phyloP scores from a whole-genome alignment of 768 basidiomycete genomes.

The Infundibulicybe gibba region DNA sequence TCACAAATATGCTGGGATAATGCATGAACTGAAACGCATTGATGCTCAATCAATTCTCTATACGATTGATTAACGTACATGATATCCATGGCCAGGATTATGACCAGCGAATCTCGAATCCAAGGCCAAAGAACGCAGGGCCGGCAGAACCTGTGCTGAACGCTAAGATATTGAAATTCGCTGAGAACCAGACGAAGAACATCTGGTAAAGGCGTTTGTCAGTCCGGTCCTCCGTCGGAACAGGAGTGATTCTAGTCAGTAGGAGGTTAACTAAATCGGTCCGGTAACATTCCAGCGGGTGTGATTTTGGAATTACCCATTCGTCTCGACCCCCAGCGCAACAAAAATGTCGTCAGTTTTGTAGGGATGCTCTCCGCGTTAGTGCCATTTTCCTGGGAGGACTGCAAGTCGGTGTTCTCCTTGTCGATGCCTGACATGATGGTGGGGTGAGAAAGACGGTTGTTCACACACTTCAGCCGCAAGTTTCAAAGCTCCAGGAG shows the following conservation, averaged over 20 bases:
- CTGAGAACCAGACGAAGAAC: constrained; percentile 72
- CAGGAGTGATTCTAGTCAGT: constrained; percentile 46
- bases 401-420: no score
- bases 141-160: constrained; percentile 62
- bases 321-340: constrained; percentile 30
- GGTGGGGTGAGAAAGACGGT: no score
- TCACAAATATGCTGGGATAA: constrained; percentile 60
- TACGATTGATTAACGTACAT: constrained; percentile 29
- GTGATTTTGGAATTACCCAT: constrained; percentile 20
- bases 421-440: no score
- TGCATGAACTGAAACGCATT: constrained; percentile 26
- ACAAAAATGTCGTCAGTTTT: constrained; percentile 15
- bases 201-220: constrained; percentile 62
- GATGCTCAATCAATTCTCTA: not conserved
- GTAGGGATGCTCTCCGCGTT: not conserved
- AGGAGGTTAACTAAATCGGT: not conserved
- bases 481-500: no score
- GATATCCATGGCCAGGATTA: constrained; percentile 37
- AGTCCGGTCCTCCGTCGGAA: constrained; percentile 41
- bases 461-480: no score
- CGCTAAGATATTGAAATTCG: constrained; percentile 63
- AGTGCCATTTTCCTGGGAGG: no score
- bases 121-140: constrained; percentile 52
- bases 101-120: constrained; percentile 47
- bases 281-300: not conserved